A percentile compares a stretch with the other conserved stretches of the same genome.
These are phyloP conservation scores for Huiozyma sinensis DNA, from an alignment of 805 yeast genomes.

Conservation along the genomic window DNA sequence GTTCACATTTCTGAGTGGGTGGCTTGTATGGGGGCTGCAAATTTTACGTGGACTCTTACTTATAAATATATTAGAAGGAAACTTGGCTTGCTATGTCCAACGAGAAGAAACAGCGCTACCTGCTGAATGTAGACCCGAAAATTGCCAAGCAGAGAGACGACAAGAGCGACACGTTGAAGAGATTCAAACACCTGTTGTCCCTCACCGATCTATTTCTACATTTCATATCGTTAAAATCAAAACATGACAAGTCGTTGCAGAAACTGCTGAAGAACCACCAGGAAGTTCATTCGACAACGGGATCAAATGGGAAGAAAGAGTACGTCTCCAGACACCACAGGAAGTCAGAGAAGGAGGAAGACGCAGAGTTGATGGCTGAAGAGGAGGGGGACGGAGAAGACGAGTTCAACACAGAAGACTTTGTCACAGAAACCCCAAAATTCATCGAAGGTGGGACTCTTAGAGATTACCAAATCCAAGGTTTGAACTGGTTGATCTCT, in stretches of 20 bases:
- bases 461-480: conserved; percentile 90
- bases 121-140: conserved; percentile 46
- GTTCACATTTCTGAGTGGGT: no score
- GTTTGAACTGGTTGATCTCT: conserved; percentile 88
- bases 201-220: conserved; percentile 81
- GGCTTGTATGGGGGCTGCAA: no score
- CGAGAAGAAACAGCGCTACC: conserved; percentile 37
- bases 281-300: conserved; percentile 24
- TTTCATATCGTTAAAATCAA: conserved; percentile 71
- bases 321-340: conserved; percentile 44
- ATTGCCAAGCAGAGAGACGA: conserved; percentile 40
- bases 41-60: no score
- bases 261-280: conserved; percentile 49
- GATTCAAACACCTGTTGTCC: conserved; percentile 73
- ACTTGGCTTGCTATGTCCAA: conserved; percentile 12
- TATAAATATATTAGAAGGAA: no score
- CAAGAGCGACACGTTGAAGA: conserved; percentile 58
- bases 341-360: conserved; percentile 92
- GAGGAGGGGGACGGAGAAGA: conserved; percentile 45
- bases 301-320: conserved; percentile 24
- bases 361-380: conserved; percentile 77
- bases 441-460: conserved; percentile 60
- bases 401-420: conserved; percentile 36
- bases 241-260: conserved; percentile 65
- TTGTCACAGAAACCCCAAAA: conserved; percentile 78